Conservation (phyloP, 1,284 basidiomycete genomes). For the Puccinia brachypodii region DNA sequence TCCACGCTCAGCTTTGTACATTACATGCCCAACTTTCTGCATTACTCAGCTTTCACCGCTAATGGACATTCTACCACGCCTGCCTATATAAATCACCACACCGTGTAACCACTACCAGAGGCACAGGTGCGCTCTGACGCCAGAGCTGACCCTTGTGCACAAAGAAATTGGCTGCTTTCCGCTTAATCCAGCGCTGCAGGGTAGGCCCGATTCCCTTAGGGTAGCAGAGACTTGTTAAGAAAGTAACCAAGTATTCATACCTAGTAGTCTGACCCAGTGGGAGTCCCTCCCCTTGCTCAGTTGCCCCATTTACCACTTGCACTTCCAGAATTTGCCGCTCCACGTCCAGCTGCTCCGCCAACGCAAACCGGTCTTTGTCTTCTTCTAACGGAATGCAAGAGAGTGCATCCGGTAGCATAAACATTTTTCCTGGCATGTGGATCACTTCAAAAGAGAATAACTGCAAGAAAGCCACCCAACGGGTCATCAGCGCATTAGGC, state of each 20-base stretch:
- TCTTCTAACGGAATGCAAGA: neutral
- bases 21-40: too few species aligned
- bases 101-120: neutral
- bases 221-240: neutral
- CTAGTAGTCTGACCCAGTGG: neutral
- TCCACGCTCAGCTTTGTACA: too few species aligned
- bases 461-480: conserved; percentile 11
- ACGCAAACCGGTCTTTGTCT: neutral
- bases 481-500: conserved; percentile 13
- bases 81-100: too few species aligned
- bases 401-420: conserved; percentile 13
- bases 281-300: neutral
- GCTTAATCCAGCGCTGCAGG: neutral
- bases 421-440: conserved; percentile 12
- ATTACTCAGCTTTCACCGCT: too few species aligned
- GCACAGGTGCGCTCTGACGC: neutral
- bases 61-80: too few species aligned
- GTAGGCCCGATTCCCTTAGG: neutral
- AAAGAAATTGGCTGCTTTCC: neutral
- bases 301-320: neutral
- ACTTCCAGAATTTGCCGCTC: neutral
- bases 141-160: neutral
- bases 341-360: neutral
- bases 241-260: neutral
- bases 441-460: conserved; percentile 24